phyloP scores from a whole-genome alignment of 2,329 filamentous ascomycete species.

The Sporothrix dimorphospora region DNA sequence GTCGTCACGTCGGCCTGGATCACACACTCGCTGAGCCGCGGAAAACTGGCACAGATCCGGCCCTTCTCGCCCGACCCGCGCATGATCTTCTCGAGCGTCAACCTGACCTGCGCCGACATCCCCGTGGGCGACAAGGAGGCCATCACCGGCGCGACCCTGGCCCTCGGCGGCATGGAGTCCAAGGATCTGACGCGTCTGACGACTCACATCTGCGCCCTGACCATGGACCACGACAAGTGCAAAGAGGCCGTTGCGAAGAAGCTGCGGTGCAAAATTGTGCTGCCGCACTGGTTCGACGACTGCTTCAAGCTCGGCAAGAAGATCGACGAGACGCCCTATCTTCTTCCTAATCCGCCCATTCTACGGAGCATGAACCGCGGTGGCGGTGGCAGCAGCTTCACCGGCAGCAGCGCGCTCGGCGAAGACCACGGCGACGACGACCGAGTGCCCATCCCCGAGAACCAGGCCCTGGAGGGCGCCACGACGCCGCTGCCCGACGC shows the following conservation, averaged over 20 bases:
- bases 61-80: slow-evolving; percentile 89
- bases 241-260: slow-evolving; percentile 64
- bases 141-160: slow-evolving; percentile 85
- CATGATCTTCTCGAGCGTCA: slow-evolving; percentile 85
- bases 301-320: slow-evolving; percentile 90
- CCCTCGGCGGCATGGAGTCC: slow-evolving; percentile 83
- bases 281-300: slow-evolving; percentile 98
- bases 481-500: slow-evolving; percentile 52
- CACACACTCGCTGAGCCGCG: slow-evolving; percentile 66
- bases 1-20: slow-evolving; percentile 87
- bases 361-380: slow-evolving; percentile 48
- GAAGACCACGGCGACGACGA: slow-evolving; percentile 36
- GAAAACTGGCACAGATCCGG: slow-evolving; percentile 74
- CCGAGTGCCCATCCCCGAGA: slow-evolving; percentile 51
- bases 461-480: slow-evolving; percentile 68
- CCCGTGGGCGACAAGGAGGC: slow-evolving; percentile 87
- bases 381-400: slow-evolving; percentile 49
- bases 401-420: slow-evolving; percentile 44
- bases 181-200: slow-evolving; percentile 71
- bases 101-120: slow-evolving; percentile 80
- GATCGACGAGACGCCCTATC: slow-evolving; percentile 86
- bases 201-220: slow-evolving; percentile 87
- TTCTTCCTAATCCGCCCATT: slow-evolving; percentile 83
- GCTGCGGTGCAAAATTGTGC: slow-evolving; percentile 76
- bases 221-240: slow-evolving; percentile 73